phyloP scores from a whole-genome alignment of 352 stramenopile species.

The Phytophthora megakarya region DNA sequence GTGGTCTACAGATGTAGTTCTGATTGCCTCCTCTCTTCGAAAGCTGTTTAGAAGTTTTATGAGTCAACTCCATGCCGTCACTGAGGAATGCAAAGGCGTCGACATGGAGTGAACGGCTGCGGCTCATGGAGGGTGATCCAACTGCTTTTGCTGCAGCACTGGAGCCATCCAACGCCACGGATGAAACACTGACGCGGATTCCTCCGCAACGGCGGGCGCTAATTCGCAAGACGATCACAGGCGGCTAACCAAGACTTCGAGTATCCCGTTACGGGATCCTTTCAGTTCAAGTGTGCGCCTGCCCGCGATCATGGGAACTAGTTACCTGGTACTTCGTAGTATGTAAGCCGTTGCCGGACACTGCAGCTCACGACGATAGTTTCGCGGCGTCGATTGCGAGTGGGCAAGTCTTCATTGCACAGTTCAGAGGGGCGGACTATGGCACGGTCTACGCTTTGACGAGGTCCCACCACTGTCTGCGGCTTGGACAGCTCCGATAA shows the following conservation, averaged over 20 bases:
- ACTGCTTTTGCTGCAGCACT: conserved; percentile 23
- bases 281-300: conserved; percentile 2
- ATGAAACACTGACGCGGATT: conserved; percentile 11
- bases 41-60: conserved; percentile 10
- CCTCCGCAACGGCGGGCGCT: conserved; percentile 11
- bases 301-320: conserved; percentile 1
- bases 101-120: not conserved
- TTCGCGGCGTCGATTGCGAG: conserved; percentile 3
- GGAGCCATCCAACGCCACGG: not conserved
- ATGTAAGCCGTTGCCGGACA: not conserved
- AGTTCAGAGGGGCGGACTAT: conserved; percentile 19
- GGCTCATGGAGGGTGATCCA: conserved; percentile 8
- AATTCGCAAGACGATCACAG: not conserved
- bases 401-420: conserved; percentile 1
- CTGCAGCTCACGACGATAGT: not conserved
- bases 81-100: not conserved
- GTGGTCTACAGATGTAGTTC: conserved; percentile 23
- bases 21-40: conserved; percentile 5
- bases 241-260: conserved; percentile 1
- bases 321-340: conserved; percentile 9
- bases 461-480: conserved; percentile 15
- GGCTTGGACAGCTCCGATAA: conserved; percentile 8
- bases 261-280: too few species aligned
- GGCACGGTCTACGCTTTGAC: conserved; percentile 14
- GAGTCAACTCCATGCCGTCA: conserved; percentile 6